Evolutionary conservation across 2,329 filamentous ascomycete species (phyloP).

Genomic region (Daldinia eschscholtzii): DNA sequence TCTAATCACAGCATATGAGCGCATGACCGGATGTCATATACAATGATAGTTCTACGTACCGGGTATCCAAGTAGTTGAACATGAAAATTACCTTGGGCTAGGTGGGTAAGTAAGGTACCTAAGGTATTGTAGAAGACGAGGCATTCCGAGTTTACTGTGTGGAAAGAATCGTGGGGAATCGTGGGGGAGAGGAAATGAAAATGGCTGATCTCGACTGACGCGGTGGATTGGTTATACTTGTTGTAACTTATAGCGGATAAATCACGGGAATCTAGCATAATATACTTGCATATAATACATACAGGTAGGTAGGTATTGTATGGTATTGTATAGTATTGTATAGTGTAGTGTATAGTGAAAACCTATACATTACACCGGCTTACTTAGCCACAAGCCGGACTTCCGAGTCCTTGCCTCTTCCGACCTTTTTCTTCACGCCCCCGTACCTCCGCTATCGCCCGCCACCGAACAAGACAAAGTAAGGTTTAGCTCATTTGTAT

Average conservation of each 20-base stretch:
- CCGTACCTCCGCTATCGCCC: slow-evolving; percentile 14
- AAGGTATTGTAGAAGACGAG: background rate
- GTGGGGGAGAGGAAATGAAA: background rate
- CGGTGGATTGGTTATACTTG: background rate
- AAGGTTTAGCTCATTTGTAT: slow-evolving; percentile 12
- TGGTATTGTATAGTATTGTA: too few relatives aligned
- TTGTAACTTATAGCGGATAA: background rate
- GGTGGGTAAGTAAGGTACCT: background rate
- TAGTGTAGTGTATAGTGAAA: too few relatives aligned
- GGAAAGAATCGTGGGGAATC: slow-evolving; percentile 3
- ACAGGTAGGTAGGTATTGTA: too few relatives aligned
- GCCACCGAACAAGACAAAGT: slow-evolving; percentile 18
- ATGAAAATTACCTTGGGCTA: background rate
- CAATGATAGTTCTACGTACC: background rate
- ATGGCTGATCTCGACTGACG: background rate
- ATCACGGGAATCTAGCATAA: background rate
- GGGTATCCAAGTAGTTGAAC: too few relatives aligned
- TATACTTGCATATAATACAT: too few relatives aligned
- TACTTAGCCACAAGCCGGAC: slow-evolving; percentile 40
- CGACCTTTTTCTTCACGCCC: slow-evolving; percentile 14
- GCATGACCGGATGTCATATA: slow-evolving; percentile 18
- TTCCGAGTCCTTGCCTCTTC: slow-evolving; percentile 25
- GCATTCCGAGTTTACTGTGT: background rate
- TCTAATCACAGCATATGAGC: slow-evolving; percentile 29
- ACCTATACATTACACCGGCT: background rate